Evolutionary conservation across 2,329 filamentous ascomycete genomes (phyloP).

Genomic region (Sporothrix pallida): DNA sequence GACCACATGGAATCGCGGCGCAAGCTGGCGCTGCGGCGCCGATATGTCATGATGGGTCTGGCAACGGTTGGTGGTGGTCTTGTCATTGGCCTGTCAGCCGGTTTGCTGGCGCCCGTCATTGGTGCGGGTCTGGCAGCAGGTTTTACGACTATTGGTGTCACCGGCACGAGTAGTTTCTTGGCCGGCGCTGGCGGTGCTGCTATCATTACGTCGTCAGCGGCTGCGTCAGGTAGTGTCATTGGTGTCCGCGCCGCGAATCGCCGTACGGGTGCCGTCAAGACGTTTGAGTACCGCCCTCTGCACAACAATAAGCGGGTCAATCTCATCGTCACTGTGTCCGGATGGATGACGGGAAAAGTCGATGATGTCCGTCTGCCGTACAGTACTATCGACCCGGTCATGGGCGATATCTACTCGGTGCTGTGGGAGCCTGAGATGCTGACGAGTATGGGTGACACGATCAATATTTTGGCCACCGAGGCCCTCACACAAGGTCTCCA

Average conservation of each 20-base stretch:
- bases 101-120: constrained; percentile 89
- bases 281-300: constrained; percentile 93
- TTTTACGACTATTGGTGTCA: constrained; percentile 92
- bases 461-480: constrained; percentile 97
- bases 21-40: constrained; percentile 79
- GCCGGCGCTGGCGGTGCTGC: constrained; percentile 91
- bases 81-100: constrained; percentile 93
- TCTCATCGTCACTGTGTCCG: constrained; percentile 90
- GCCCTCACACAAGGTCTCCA: constrained; percentile 95
- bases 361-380: constrained; percentile 95
- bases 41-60: constrained; percentile 94
- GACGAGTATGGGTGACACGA: constrained; percentile 95
- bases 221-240: constrained; percentile 84
- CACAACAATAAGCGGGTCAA: constrained; percentile 99
- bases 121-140: constrained; percentile 92
- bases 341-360: constrained; percentile 98
- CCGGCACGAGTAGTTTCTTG: constrained; percentile 85
- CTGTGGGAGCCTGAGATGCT: constrained; percentile 99
- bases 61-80: constrained; percentile 94
- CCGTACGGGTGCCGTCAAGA: constrained; percentile 88
- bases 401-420: constrained; percentile 97
- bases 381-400: constrained; percentile 94
- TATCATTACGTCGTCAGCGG: constrained; percentile 88
- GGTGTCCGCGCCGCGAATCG: constrained; percentile 84
- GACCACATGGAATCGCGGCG: constrained; percentile 87